Percentiles rank a stretch among this genome's conserved stretches.
Conservation (phyloP, 2,329 filamentous ascomycete genomes). For the Podosphaera aphanis region DNA sequence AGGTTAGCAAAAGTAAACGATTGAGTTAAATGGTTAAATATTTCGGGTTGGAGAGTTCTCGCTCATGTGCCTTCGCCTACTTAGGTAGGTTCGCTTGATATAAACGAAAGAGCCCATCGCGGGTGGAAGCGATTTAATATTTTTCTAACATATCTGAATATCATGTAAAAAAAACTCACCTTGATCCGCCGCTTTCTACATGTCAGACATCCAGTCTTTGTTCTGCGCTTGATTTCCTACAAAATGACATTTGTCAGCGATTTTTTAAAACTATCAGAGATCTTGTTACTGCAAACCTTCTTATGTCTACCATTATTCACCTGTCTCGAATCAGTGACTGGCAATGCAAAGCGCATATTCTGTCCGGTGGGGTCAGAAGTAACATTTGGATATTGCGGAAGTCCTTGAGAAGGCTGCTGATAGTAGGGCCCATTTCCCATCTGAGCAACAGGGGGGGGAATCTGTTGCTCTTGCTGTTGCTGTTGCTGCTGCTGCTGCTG, state of each 20-base stretch:
- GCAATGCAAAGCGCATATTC: slow-evolving; percentile 30
- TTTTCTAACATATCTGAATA: slow-evolving; percentile 7
- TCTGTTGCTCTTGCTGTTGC: no score
- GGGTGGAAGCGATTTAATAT: slow-evolving; percentile 3
- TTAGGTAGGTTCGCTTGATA: slow-evolving; percentile 18
- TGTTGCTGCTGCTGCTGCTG: no score
- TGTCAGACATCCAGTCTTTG: slow-evolving; percentile 48
- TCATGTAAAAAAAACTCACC: slow-evolving; percentile 24
- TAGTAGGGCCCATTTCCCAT: slow-evolving; percentile 26
- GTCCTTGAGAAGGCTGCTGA: slow-evolving; percentile 16
- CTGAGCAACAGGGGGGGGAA: slow-evolving; percentile 27
- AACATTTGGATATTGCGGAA: slow-evolving; percentile 23
- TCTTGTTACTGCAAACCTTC: slow-evolving; percentile 14
- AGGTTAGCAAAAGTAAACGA: slow-evolving; percentile 1
- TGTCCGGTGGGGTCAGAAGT: slow-evolving; percentile 22
- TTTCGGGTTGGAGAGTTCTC: slow-evolving; percentile 9
- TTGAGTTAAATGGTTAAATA: slow-evolving; percentile 5
- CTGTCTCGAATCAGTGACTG: slow-evolving; percentile 27
- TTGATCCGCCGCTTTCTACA: slow-evolving; percentile 48
- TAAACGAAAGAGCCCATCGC: slow-evolving; percentile 17
- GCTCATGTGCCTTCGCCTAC: slow-evolving; percentile 17
- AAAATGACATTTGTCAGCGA: slow-evolving; percentile 10
- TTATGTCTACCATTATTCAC: slow-evolving; percentile 40
- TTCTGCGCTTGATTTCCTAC: slow-evolving; percentile 50
- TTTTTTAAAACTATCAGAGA: slow-evolving; percentile 5